Evolutionary conservation across 176 grass and related monocot species (phyloP).

Genomic region (Oryza rufipogon): DNA sequence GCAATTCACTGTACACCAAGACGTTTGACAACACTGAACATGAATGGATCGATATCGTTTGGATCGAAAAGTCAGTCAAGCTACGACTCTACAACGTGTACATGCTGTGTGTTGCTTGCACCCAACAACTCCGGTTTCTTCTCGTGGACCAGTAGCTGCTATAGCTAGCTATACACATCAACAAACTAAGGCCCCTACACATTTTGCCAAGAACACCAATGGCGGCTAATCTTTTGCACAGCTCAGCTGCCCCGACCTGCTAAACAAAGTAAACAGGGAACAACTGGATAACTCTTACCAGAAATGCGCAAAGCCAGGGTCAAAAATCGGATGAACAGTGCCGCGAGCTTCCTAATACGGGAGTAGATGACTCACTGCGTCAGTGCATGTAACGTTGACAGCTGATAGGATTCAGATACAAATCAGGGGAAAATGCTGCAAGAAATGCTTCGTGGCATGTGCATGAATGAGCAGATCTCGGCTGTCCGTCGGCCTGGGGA

Average conservation of each 20-base stretch:
- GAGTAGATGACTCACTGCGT: neutral
- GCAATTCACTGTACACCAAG: neutral
- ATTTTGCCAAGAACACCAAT: conserved; percentile 40
- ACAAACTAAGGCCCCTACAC: neutral
- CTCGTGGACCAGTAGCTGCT: neutral
- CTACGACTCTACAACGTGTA: neutral
- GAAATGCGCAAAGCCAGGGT: conserved; percentile 38
- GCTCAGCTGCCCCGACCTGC: neutral
- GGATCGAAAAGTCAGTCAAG: neutral
- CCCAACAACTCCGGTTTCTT: conserved; percentile 18
- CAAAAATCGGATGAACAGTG: neutral
- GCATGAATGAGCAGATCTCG: conserved; percentile 10
- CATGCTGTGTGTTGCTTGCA: conserved; percentile 19
- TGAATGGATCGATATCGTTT: neutral
- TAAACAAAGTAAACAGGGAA: neutral
- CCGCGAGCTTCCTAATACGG: conserved; percentile 21
- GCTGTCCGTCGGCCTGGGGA: neutral
- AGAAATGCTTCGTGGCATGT: conserved; percentile 1
- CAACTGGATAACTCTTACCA: conserved; percentile 39
- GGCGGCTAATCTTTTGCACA: neutral
- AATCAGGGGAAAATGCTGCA: neutral
- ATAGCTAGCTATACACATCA: neutral
- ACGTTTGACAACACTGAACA: conserved; percentile 31
- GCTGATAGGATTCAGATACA: neutral
- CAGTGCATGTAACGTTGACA: neutral